Conservation (phyloP, 345 rosid species). For the Mangifera indica region DNA sequence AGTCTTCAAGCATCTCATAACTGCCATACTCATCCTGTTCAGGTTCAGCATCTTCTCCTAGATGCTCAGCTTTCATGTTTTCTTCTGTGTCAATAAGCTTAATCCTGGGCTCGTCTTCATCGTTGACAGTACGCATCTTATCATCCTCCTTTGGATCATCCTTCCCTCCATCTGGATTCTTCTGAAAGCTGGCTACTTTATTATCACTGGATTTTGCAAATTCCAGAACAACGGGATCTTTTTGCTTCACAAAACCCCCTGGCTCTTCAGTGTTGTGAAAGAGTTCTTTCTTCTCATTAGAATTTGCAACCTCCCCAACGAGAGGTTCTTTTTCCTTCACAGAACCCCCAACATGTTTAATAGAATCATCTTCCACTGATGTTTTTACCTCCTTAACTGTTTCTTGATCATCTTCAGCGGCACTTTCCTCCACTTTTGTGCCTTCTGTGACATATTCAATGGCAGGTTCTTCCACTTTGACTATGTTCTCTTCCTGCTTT, state of each 20-base stretch:
- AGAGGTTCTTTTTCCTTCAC: neutral
- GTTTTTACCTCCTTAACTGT: conserved; percentile 13
- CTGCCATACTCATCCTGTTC: conserved; percentile 32
- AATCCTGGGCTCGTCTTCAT: conserved; percentile 17
- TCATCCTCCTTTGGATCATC: conserved; percentile 17
- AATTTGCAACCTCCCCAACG: conserved; percentile 5
- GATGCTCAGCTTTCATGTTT: conserved; percentile 20
- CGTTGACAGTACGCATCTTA: conserved; percentile 14
- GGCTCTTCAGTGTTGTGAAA: neutral
- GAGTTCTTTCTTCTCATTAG: neutral
- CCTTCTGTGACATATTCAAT: conserved; percentile 18
- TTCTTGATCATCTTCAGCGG: conserved; percentile 23
- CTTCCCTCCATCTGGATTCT: conserved; percentile 1
- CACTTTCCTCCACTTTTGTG: conserved; percentile 16
- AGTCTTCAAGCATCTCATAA: conserved; percentile 53
- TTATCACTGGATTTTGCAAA: conserved; percentile 7
- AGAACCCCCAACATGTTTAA: neutral
- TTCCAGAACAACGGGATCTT: conserved; percentile 11
- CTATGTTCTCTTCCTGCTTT: conserved; percentile 8
- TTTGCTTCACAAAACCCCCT: neutral
- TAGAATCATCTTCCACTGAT: conserved; percentile 9
- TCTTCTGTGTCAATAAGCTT: conserved; percentile 19
- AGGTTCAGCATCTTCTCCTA: conserved; percentile 24
- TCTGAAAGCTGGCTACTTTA: conserved; percentile 2
- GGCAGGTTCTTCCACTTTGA: conserved; percentile 19